phyloP scores from a whole-genome alignment of 1,284 basidiomycete species.

The Sanguinoderma infundibulare region DNA sequence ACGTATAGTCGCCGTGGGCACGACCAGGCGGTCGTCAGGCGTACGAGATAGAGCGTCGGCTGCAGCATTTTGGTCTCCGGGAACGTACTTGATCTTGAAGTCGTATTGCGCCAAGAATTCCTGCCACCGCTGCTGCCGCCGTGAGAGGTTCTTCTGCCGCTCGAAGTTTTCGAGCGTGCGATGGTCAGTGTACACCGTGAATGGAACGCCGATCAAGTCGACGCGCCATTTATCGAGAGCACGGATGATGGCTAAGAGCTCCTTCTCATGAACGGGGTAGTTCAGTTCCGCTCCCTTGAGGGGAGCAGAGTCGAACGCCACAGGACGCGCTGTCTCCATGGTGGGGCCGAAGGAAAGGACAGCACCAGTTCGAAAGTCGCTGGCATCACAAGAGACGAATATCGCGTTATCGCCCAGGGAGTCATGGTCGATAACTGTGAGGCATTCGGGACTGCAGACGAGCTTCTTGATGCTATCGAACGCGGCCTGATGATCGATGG shows the following conservation, averaged over 20 bases:
- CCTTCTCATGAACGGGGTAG: no score
- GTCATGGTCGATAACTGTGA: conserved; percentile 39
- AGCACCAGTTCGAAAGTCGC: conserved; percentile 29
- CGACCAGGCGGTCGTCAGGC: not conserved
- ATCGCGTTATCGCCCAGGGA: conserved; percentile 31
- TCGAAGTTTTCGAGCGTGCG: conserved; percentile 42
- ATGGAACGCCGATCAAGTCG: conserved; percentile 37
- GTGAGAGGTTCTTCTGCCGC: conserved; percentile 39
- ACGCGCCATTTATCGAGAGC: conserved; percentile 36
- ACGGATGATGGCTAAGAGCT: conserved; percentile 29
- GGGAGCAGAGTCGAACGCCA: conserved; percentile 25
- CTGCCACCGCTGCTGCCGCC: conserved; percentile 41
- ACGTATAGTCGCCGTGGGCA: not conserved
- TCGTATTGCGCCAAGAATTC: conserved; percentile 42
- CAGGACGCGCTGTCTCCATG: conserved; percentile 12
- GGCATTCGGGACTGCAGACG: conserved; percentile 30
- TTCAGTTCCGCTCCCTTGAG: conserved; percentile 29
- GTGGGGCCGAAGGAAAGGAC: conserved; percentile 26
- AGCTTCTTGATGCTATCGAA: conserved; percentile 45
- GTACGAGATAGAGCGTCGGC: conserved; percentile 28
- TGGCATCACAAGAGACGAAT: conserved; percentile 33
- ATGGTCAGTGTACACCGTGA: conserved; percentile 46
- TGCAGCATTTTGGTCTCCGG: conserved; percentile 39
- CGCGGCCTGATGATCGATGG: conserved; percentile 30
- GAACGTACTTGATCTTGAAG: conserved; percentile 39